Evolutionary conservation across 371 early-diverging fungal species (phyloP).

Genomic region (Mucor saturninus): DNA sequence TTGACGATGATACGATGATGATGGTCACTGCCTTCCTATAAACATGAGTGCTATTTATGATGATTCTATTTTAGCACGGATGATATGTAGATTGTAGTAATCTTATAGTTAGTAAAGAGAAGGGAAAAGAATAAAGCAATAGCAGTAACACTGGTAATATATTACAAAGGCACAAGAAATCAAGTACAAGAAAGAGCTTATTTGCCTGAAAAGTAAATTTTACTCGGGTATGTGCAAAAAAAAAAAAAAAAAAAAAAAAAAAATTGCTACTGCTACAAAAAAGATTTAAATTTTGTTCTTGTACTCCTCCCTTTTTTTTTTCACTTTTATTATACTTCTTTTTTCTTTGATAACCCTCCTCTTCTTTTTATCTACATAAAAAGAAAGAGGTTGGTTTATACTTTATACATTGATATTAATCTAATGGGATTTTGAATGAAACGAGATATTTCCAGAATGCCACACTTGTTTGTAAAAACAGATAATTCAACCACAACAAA

Average conservation of each 20-base stretch:
- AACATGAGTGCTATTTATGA: no score
- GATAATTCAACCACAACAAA: background rate
- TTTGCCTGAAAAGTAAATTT: conserved; percentile 30
- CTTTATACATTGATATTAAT: no score
- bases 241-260: background rate
- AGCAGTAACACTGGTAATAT: background rate
- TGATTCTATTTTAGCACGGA: no score
- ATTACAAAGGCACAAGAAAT: background rate
- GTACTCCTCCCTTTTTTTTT: conserved; percentile 8
- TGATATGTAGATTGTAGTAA: no score
- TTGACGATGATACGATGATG: no score
- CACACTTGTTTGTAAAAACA: conserved; percentile 11
- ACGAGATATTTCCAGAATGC: conserved; percentile 9
- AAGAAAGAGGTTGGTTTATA: conserved; percentile 4
- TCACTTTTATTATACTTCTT: background rate
- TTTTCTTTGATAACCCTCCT: background rate
- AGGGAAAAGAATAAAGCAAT: no score
- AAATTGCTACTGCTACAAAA: background rate
- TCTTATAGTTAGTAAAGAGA: no score
- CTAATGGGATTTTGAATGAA: no score
- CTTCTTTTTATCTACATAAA: background rate
- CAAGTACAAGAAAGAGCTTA: conserved; percentile 3
- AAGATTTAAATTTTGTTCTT: conserved; percentile 3
- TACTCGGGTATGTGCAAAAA: conserved; percentile 21
- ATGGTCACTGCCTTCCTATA: no score